Evolutionary conservation across 2,329 filamentous ascomycete species (phyloP).

Genomic region (Neofusicoccum kwambonambiense): DNA sequence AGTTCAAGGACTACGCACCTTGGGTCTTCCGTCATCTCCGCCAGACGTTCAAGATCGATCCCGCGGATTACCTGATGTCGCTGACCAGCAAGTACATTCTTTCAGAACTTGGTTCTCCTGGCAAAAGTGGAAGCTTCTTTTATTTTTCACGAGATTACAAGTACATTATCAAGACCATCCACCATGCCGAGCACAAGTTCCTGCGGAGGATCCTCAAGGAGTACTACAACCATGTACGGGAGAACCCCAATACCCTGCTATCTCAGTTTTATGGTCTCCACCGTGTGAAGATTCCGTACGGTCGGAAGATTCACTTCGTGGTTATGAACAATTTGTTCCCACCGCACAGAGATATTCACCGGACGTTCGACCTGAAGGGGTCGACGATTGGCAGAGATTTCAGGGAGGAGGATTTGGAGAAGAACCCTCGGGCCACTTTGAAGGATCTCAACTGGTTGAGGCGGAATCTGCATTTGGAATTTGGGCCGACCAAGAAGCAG

Average conservation of each 20-base stretch:
- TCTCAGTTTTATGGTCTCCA: slow-evolving; percentile 98
- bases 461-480: slow-evolving; percentile 78
- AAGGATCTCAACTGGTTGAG: slow-evolving; percentile 98
- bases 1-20: slow-evolving; percentile 99
- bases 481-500: slow-evolving; percentile 84
- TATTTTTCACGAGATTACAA: slow-evolving; percentile 99
- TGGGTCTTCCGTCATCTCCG: slow-evolving; percentile 97
- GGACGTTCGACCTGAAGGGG: slow-evolving; percentile 95
- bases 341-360: slow-evolving; percentile 93
- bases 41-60: slow-evolving; percentile 83
- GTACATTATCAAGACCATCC: slow-evolving; percentile 99
- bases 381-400: slow-evolving; percentile 93
- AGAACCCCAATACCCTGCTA: slow-evolving; percentile 93
- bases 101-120: slow-evolving; percentile 92
- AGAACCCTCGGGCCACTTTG: slow-evolving; percentile 87
- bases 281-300: slow-evolving; percentile 96
- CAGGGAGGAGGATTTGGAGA: slow-evolving; percentile 79
- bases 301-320: slow-evolving; percentile 97
- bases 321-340: slow-evolving; percentile 99
- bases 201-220: slow-evolving; percentile 80
- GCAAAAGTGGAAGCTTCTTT: slow-evolving; percentile 98
- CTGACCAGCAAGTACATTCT: slow-evolving; percentile 98
- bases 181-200: slow-evolving; percentile 90
- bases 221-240: slow-evolving; percentile 88
- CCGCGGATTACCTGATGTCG: slow-evolving; percentile 97